These are phyloP conservation scores for Torulaspora franciscae DNA, from an alignment of 805 yeast genomes.

Conservation along the genomic window DNA sequence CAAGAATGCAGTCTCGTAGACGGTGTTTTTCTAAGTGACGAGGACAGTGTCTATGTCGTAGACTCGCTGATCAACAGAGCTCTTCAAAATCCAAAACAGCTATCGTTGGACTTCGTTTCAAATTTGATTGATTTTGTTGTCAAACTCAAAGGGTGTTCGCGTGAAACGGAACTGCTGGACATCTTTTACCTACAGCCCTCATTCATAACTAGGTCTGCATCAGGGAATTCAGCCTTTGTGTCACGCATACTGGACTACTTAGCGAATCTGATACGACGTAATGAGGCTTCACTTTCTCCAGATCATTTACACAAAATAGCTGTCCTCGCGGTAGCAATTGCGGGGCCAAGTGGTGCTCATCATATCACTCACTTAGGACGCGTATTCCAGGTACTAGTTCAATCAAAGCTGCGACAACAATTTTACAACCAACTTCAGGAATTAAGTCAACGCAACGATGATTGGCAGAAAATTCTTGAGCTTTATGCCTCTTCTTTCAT, in stretches of 20 bases:
- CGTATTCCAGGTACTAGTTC: slow-evolving; percentile 4
- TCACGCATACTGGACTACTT: slow-evolving; percentile 2
- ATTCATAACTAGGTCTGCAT: background rate
- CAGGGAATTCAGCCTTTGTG: background rate
- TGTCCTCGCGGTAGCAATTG: background rate
- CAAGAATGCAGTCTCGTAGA: slow-evolving; percentile 16
- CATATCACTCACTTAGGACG: background rate
- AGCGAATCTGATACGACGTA: background rate
- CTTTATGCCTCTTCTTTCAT: background rate
- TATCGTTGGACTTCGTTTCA: background rate
- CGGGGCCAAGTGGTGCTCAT: slow-evolving; percentile 2
- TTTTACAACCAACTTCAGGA: slow-evolving; percentile 5
- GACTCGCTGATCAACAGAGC: slow-evolving; percentile 2
- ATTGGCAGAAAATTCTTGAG: background rate
- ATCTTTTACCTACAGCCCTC: background rate
- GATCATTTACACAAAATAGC: background rate
- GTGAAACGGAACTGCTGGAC: background rate
- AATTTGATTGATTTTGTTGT: slow-evolving; percentile 4
- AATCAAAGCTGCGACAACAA: background rate
- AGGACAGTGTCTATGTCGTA: slow-evolving; percentile 4
- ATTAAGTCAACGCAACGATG: background rate
- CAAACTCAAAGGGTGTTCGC: background rate
- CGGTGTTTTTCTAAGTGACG: slow-evolving; percentile 1
- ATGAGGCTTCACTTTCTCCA: background rate
- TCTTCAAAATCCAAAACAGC: background rate